Percentiles rank a stretch among this genome's conserved stretches.
Evolutionary conservation across 805 yeast genomes (phyloP).

Genomic region (Cyberlindnera galapagoensis): DNA sequence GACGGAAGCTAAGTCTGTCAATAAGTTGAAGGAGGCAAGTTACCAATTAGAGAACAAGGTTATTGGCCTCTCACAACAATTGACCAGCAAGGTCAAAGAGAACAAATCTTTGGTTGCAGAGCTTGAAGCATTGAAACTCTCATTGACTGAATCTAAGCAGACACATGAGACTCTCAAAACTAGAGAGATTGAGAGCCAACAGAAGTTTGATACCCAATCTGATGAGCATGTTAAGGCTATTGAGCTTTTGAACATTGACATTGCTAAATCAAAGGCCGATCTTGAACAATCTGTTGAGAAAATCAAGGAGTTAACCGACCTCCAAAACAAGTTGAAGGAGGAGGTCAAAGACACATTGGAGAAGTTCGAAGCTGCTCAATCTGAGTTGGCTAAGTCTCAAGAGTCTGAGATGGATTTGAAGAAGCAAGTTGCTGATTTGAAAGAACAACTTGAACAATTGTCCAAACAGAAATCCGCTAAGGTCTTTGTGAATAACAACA

Average conservation of each 20-base stretch:
- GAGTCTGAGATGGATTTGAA: conserved; percentile 57
- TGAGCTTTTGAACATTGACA: conserved; percentile 46
- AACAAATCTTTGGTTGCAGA: conserved; percentile 65
- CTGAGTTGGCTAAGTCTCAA: conserved; percentile 49
- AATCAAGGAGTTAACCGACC: conserved; percentile 51
- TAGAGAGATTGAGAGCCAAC: conserved; percentile 48
- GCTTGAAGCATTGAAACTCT: conserved; percentile 42
- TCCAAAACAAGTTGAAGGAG: conserved; percentile 55
- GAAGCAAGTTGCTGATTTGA: conserved; percentile 41
- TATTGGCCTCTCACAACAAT: conserved; percentile 85
- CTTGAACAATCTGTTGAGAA: conserved; percentile 51
- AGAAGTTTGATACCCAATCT: conserved; percentile 38
- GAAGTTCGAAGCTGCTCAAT: conserved; percentile 55
- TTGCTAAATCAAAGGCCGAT: conserved; percentile 47
- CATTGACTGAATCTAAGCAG: conserved; percentile 47
- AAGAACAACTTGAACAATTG: conserved; percentile 25
- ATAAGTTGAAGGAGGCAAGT: conserved; percentile 84
- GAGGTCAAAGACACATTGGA: conserved; percentile 57
- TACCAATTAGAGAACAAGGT: conserved; percentile 94
- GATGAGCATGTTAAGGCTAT: conserved; percentile 43
- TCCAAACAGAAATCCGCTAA: conserved; percentile 27
- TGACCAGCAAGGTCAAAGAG: conserved; percentile 74
- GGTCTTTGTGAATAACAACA: conserved; percentile 16
- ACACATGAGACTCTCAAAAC: conserved; percentile 48
- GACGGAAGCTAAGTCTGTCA: conserved; percentile 88